Evolutionary conservation across 345 rosid genomes (phyloP).

Genomic region (Mercurialis annua): DNA sequence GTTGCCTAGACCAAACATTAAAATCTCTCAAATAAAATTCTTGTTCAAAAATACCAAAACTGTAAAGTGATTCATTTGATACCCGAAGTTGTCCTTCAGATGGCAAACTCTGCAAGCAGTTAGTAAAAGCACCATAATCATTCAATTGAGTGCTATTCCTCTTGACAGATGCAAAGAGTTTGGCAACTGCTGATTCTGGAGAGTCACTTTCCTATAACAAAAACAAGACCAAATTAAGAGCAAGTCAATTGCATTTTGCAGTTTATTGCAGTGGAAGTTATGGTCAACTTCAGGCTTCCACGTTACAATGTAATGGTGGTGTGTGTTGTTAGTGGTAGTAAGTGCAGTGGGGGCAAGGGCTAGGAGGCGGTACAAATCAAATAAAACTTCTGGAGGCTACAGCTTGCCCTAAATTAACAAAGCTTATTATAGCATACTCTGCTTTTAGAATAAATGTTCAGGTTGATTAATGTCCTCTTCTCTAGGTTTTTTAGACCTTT

Average conservation of each 20-base stretch:
- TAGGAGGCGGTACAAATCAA: background rate
- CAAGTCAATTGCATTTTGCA: no score
- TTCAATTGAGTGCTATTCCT: slow-evolving; percentile 45
- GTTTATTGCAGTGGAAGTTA: background rate
- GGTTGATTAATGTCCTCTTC: background rate
- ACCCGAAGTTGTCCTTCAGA: slow-evolving; percentile 88
- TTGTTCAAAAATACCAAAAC: background rate
- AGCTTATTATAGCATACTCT: background rate
- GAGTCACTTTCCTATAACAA: slow-evolving; percentile 67
- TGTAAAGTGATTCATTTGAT: slow-evolving; percentile 19
- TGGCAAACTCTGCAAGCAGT: slow-evolving; percentile 80
- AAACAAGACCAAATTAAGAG: background rate
- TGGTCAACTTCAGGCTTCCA: background rate
- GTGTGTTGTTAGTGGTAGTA: no score
- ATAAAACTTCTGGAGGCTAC: background rate
- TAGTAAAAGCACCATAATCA: slow-evolving; percentile 49
- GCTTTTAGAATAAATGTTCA: background rate
- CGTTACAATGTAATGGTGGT: no score
- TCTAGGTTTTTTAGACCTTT: background rate
- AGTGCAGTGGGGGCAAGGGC: no score
- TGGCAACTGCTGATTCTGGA: slow-evolving; percentile 95
- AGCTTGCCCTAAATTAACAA: background rate
- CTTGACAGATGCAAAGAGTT: slow-evolving; percentile 83
- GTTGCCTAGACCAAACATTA: slow-evolving; percentile 56
- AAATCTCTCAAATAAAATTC: slow-evolving; percentile 12